Evolutionary conservation across 495 filamentous ascomycete species (phyloP), one percentile per base, ranked within the genome.

Genomic region (Penicillium paxilli): DNA sequence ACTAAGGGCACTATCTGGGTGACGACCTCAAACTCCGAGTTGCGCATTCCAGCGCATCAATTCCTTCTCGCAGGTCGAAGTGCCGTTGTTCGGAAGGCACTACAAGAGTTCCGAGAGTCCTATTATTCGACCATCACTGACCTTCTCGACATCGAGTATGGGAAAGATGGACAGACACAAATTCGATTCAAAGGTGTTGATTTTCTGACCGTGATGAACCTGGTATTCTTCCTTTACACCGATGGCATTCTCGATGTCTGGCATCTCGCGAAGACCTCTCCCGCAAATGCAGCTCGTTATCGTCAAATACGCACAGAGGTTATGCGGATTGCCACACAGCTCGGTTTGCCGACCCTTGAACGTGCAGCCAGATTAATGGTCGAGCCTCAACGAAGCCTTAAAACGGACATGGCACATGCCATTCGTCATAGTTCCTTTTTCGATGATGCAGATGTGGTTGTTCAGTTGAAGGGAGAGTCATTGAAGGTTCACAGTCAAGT

Each of bases 191-290:
- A 81, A 35, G 85, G 80, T 9, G 54, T 91, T 20, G 91, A 96
- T 62, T 79, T 91, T 40, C 65, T 94, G 44, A 83, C 89, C 2
- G 56, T 96, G 19, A 72, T 95, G 59, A 92, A 96, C 58, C 58
- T 97, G 6, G 80, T 86, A 0, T 78, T 90, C 28, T 98, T 89
- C 63, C 63, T 89, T 7, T 97, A 98, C 68, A 84, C 84, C 20
- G 94, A 98, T 60, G 78, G 69, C 21, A 74, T 93, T 22, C 74
- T 96, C 32, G 91, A 94, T 52, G 84, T 90, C 14, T 98, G 94
- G 94, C 87, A 92, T 44, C 68, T 79, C 50, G 85, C 83, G 11
- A 83, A 82, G 40, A 79, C 81, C 42, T 79, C 76, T 20, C 80
- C 83, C 22, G 76, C 80, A 32, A 78, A 86, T 68, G 83, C 84